These are phyloP conservation scores for Aphanocladium album DNA, from an alignment of 2,329 filamentous ascomycete genomes.

Conservation along the genomic window DNA sequence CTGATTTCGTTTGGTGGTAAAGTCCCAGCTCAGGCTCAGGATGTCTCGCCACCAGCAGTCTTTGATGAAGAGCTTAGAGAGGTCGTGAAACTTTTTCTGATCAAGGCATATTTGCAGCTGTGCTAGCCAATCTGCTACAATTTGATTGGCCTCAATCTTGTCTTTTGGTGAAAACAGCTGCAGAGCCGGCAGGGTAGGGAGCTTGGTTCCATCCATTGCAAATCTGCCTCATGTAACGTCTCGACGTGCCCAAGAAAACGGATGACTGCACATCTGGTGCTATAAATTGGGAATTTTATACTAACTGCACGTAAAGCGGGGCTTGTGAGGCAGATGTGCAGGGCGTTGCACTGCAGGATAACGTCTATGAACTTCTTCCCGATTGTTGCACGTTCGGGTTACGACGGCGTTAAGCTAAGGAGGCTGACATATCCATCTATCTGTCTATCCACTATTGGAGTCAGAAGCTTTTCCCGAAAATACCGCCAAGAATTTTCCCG, in stretches of 20 bases:
- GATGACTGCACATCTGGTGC: not conserved
- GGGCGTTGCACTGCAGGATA: not conserved
- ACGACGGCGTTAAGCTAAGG: not conserved
- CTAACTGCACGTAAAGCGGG: not conserved
- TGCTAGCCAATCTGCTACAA: not conserved
- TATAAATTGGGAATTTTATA: not conserved
- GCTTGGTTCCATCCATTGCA: slow-evolving; percentile 3
- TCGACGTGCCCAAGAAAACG: not conserved
- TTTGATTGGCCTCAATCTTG: not conserved
- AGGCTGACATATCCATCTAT: not conserved
- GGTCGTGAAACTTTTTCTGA: not conserved
- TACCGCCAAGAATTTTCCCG: not conserved
- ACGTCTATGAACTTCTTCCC: not conserved
- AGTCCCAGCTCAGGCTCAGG: slow-evolving; percentile 25
- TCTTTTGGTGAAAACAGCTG: not conserved
- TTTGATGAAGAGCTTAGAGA: slow-evolving; percentile 20
- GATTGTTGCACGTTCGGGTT: not conserved
- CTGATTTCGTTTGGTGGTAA: slow-evolving; percentile 21
- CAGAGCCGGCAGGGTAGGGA: slow-evolving; percentile 6
- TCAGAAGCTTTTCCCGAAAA: not conserved
- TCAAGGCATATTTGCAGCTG: not conserved
- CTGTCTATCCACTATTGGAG: not conserved
- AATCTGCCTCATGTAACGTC: not conserved
- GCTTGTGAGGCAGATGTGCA: not conserved
- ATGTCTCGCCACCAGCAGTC: slow-evolving; percentile 27